Evolutionary conservation across 116 monocot species (phyloP).

Genomic region (Phalaenopsis hybrid): DNA sequence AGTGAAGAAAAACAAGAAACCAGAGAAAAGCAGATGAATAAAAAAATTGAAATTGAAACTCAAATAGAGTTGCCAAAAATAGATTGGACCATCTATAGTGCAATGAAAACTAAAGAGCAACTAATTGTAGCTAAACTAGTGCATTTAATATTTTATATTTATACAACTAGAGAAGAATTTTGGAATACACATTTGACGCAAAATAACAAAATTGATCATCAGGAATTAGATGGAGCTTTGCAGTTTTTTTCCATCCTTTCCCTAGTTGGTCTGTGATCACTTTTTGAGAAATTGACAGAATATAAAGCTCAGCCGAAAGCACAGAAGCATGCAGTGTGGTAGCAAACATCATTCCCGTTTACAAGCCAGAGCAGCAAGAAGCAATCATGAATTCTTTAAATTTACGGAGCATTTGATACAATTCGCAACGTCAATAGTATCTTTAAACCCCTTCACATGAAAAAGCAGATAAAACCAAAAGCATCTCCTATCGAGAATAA

Average conservation of each 20-base stretch:
- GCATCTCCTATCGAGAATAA: no score
- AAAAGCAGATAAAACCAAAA: neutral
- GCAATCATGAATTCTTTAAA: neutral
- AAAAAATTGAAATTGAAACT: neutral
- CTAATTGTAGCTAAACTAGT: neutral
- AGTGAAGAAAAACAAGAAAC: neutral
- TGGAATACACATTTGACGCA: neutral
- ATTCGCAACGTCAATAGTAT: neutral
- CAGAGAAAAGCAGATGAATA: neutral
- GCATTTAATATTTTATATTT: neutral
- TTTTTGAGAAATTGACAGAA: neutral
- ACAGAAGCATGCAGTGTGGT: neutral
- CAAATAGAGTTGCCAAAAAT: neutral
- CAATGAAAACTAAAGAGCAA: neutral
- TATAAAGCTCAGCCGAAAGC: neutral
- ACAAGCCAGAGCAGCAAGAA: neutral
- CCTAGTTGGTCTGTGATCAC: neutral
- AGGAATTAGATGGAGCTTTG: no score
- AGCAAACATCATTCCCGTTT: neutral
- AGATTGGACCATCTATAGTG: neutral
- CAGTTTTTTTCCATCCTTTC: neutral
- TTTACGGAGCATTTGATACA: neutral
- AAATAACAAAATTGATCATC: no score
- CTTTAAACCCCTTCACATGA: neutral
- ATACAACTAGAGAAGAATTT: neutral